Evolutionary conservation across 1,139 yeast genomes (phyloP).

Genomic region (Meyerozyma smithsonii): DNA sequence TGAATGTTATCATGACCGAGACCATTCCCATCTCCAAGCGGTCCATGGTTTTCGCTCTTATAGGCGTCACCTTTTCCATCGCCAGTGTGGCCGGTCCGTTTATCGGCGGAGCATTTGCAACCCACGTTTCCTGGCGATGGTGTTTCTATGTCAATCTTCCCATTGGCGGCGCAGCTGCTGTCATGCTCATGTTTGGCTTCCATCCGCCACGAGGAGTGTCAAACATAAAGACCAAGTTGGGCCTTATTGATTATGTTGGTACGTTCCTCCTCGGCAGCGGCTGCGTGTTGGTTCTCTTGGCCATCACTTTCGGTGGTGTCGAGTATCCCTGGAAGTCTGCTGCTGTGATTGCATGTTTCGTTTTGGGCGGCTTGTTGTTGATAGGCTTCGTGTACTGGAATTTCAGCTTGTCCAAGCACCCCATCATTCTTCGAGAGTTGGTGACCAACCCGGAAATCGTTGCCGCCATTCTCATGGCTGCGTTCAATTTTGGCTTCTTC

Average conservation of each 20-base stretch:
- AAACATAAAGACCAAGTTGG: slow-evolving; percentile 34
- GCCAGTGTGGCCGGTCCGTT: slow-evolving; percentile 62
- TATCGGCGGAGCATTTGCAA: slow-evolving; percentile 63
- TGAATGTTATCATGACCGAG: slow-evolving; percentile 56
- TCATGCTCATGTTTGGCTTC: slow-evolving; percentile 43
- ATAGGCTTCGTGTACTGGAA: slow-evolving; percentile 45
- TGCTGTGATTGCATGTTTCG: slow-evolving; percentile 49
- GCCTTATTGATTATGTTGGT: slow-evolving; percentile 45
- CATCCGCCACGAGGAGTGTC: slow-evolving; percentile 51
- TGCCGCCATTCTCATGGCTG: slow-evolving; percentile 33
- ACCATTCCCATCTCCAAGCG: slow-evolving; percentile 56
- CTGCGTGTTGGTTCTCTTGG: slow-evolving; percentile 42
- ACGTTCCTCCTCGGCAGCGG: slow-evolving; percentile 37
- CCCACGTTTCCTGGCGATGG: slow-evolving; percentile 71
- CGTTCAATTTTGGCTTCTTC: slow-evolving; percentile 40
- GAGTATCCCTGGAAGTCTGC: slow-evolving; percentile 49
- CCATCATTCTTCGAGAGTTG: slow-evolving; percentile 43
- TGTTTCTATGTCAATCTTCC: slow-evolving; percentile 72
- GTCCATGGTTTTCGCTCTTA: slow-evolving; percentile 44
- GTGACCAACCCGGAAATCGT: slow-evolving; percentile 31
- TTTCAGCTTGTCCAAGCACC: slow-evolving; percentile 38
- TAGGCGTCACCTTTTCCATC: slow-evolving; percentile 51
- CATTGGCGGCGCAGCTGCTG: slow-evolving; percentile 54
- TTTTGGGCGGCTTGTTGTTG: slow-evolving; percentile 46
- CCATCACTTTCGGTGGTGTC: slow-evolving; percentile 50